Evolutionary conservation across 2,329 filamentous ascomycete genomes (phyloP).

Genomic region (Rutstroemia sp.): DNA sequence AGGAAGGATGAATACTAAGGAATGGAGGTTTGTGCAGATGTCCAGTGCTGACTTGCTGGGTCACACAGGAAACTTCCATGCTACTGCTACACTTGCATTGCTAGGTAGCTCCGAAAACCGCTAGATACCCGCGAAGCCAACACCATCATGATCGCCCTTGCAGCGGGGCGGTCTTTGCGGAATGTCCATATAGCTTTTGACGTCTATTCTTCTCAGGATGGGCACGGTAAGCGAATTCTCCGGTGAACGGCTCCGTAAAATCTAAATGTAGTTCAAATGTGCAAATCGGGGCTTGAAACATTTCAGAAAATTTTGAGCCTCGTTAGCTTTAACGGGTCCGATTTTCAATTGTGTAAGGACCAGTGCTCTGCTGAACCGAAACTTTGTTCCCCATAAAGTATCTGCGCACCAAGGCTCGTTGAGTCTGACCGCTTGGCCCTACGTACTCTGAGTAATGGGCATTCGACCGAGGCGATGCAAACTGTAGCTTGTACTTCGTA

Average conservation of each 20-base stretch:
- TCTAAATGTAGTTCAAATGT: no score
- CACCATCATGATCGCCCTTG: not conserved
- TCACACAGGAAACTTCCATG: not conserved
- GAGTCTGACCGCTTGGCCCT: no score
- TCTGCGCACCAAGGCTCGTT: not conserved
- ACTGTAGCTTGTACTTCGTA: no score
- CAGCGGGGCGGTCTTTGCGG: not conserved
- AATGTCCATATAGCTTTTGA: not conserved
- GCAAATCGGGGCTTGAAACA: no score
- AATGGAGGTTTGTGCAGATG: not conserved
- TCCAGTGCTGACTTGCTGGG: not conserved
- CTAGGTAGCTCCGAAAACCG: not conserved
- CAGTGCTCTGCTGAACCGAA: not conserved
- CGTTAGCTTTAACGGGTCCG: no score
- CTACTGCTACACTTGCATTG: not conserved
- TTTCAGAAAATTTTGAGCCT: not conserved
- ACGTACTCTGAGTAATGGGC: no score
- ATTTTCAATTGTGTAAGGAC: no score
- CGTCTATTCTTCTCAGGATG: not conserved
- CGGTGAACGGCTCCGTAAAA: no score
- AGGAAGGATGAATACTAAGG: conserved; percentile 6
- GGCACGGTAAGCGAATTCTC: not conserved
- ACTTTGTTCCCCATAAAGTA: not conserved
- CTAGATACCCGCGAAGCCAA: not conserved
- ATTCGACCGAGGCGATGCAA: no score